A percentile compares a stretch with the other conserved stretches of the same genome.
Conservation (phyloP, 129 eudicot species). For the Dittrichia graveolens region DNA sequence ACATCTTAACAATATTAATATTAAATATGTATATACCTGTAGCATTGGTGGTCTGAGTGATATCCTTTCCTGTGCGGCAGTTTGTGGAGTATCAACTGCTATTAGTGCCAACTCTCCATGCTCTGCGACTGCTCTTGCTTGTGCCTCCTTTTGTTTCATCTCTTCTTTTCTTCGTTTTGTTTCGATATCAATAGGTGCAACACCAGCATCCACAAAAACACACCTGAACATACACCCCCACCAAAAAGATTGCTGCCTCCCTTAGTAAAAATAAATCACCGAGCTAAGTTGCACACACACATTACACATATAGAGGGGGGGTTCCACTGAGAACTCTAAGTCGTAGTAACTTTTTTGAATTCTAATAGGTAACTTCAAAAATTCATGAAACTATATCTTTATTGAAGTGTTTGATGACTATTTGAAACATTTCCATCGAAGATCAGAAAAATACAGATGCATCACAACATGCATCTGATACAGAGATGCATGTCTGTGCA, state of each 20-base stretch:
- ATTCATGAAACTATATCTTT: no score
- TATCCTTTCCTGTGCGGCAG: constrained; percentile 72
- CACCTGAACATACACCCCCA: constrained; percentile 49
- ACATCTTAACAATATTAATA: constrained; percentile 4
- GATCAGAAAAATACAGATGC: no score
- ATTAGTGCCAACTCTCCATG: constrained; percentile 95
- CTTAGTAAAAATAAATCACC: constrained; percentile 16
- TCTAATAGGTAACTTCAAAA: no score
- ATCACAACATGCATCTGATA: no score
- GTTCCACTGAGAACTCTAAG: no score
- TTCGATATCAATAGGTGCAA: constrained; percentile 85
- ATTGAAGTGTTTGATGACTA: no score
- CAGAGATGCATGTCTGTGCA: no score
- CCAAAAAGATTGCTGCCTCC: constrained; percentile 7
- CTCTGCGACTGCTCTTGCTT: constrained; percentile 78
- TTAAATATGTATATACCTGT: constrained; percentile 49
- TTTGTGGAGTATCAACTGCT: constrained; percentile 83
- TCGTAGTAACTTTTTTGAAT: no score
- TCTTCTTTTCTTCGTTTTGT: constrained; percentile 87
- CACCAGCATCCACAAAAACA: constrained; percentile 98
- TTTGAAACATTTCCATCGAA: no score
- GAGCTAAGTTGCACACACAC: background rate
- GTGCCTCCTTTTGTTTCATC: constrained; percentile 78
- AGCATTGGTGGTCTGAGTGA: constrained; percentile 88
- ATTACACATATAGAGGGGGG: no score